These are phyloP conservation scores for Tetradesmus obliquus DNA, from an alignment of 139 green algal genomes.

Conservation along the genomic window DNA sequence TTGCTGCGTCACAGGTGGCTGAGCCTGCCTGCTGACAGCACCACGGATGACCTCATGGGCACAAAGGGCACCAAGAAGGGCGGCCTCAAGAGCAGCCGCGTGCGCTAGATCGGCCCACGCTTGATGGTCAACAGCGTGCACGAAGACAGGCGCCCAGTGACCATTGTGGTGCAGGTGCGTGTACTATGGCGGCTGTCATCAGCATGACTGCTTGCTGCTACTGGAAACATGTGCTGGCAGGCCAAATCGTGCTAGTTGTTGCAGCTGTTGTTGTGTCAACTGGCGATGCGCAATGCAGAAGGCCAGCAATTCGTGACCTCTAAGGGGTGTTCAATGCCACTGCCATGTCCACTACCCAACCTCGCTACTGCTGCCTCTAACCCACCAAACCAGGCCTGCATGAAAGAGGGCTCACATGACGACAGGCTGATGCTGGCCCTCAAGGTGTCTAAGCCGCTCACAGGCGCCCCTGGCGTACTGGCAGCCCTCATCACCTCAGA, in stretches of 20 bases:
- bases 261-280: neutral
- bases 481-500: neutral
- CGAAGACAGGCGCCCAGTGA: conserved; percentile 7
- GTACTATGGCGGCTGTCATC: neutral
- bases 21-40: conserved; percentile 6
- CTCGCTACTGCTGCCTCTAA: neutral
- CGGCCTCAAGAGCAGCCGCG: conserved; percentile 23
- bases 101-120: neutral
- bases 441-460: neutral
- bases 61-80: conserved; percentile 5
- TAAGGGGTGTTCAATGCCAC: too few relatives aligned
- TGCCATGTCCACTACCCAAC: too few relatives aligned
- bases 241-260: neutral
- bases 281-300: too few relatives aligned
- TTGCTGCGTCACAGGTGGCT: conserved; percentile 30
- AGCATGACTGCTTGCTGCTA: neutral
- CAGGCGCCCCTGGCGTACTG: neutral
- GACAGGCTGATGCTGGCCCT: conserved; percentile 8
- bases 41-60: conserved; percentile 42
- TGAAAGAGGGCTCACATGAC: conserved; percentile 27
- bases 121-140: conserved; percentile 2
- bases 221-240: neutral
- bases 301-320: too few relatives aligned
- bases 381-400: neutral
- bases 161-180: conserved; percentile 35